Evolutionary conservation across 768 basidiomycete genomes (phyloP).

Genomic region (Leccinum rimulosum): DNA sequence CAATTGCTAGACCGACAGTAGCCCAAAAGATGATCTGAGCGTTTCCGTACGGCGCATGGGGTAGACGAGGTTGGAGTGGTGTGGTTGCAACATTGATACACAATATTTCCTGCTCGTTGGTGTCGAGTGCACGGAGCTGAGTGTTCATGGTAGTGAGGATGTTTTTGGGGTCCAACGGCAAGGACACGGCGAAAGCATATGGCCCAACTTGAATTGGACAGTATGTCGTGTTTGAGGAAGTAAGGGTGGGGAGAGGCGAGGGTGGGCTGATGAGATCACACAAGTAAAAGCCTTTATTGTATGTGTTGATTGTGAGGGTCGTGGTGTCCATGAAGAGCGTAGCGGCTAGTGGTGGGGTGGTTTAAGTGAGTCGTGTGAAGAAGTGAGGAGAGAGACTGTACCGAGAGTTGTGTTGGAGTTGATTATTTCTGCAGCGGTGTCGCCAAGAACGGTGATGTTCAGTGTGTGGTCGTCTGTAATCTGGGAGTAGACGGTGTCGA

Average conservation of each 20-base stretch:
- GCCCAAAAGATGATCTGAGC: conserved; percentile 71
- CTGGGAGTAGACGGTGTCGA: conserved; percentile 74
- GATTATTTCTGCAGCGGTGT: conserved; percentile 53
- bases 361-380: conserved; percentile 5
- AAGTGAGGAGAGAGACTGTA: conserved; percentile 32
- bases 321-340: conserved; percentile 84
- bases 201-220: conserved; percentile 81
- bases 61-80: conserved; percentile 60
- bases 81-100: conserved; percentile 81
- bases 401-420: conserved; percentile 67
- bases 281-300: conserved; percentile 67
- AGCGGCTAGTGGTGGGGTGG: conserved; percentile 41
- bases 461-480: conserved; percentile 50
- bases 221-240: conserved; percentile 40
- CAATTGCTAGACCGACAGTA: conserved; percentile 68
- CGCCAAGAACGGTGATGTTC: conserved; percentile 73
- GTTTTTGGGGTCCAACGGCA: conserved; percentile 62
- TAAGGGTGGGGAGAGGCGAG: conserved; percentile 57
- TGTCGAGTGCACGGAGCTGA: conserved; percentile 84
- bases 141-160: conserved; percentile 83
- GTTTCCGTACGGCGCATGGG: conserved; percentile 59
- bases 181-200: conserved; percentile 76
- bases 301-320: conserved; percentile 75
- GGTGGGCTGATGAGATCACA: conserved; percentile 79
- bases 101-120: conserved; percentile 74